Base-by-base conservation (phyloP, 2,329 filamentous ascomycete species). In the Hymenoscyphus fraxineus region DNA sequence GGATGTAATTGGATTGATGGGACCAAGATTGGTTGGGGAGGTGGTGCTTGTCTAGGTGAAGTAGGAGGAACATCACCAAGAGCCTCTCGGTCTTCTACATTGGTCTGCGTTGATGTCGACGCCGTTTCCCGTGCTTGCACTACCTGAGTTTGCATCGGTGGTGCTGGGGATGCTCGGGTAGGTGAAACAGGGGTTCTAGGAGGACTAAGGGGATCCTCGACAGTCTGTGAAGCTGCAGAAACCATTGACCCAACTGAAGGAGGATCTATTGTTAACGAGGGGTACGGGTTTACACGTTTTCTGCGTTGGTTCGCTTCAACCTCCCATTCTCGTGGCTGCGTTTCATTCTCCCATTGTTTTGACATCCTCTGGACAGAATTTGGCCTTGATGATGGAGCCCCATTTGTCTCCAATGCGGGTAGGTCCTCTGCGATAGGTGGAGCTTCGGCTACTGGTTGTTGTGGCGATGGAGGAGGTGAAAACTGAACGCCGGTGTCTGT, bases 1-100 rank as follows among this genome's bases (percentile, higher is more conserved):
- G 95, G 95, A 70, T 96, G 91, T 60, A 99, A 92, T 63, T 92
- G 90, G 74, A 99, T 99, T 69, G 88, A 92, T 0, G 94, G 94
- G 66, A 97, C 90, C 4, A 82, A 73, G 65, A 86, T 77, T 69
- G 80, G 78, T 64, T 77, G 77, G 10, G 76, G 78, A 67, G 69
- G 73, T 56, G 71, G 65, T 15, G 70, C 63, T 62, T 70, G 67
- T 64, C 58, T 71, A 47, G 70, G 67, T 44, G 71, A 68, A 59
- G 66, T 66, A 22, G 61, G 55, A 16, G 44, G 44, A 56, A 65
- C 63, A 16, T 31, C 3, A 13, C 6, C 27, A 12, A 51, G 15
- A 57, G 54, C 27, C 54, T 31, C 16, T 27, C 32, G 59, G 16
- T 12, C n/a, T 12, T 66, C 58, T 61, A 55, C 19, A 58, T 83